Percentiles rank a stretch among this genome's conserved stretches.
phyloP scores from a whole-genome alignment of 805 yeast genomes.

The Saccharomycopsis sp. region DNA sequence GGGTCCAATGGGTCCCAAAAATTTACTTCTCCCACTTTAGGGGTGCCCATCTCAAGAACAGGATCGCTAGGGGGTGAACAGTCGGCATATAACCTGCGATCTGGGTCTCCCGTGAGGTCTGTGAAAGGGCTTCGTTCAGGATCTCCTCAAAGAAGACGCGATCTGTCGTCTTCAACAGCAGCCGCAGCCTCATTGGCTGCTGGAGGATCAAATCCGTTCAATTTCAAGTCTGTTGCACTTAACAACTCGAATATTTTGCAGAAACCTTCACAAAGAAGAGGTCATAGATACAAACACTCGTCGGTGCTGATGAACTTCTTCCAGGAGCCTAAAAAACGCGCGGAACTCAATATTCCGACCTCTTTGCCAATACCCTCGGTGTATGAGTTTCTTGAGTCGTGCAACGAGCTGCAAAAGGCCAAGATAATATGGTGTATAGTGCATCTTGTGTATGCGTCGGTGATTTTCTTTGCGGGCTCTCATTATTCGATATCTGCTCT shows the following conservation, averaged over 20 bases:
- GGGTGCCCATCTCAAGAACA: background rate
- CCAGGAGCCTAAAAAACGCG: conserved; percentile 79
- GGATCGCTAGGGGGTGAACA: background rate
- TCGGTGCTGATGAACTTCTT: conserved; percentile 94
- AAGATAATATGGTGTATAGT: conserved; percentile 51
- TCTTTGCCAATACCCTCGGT: conserved; percentile 40
- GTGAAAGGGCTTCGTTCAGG: background rate
- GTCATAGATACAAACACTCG: conserved; percentile 93
- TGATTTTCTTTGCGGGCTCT: conserved; percentile 56
- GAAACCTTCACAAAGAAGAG: conserved; percentile 74
- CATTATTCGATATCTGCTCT: conserved; percentile 51
- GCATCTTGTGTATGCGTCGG: conserved; percentile 49
- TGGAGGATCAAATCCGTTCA: conserved; percentile 12
- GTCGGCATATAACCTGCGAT: conserved; percentile 4
- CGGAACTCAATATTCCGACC: conserved; percentile 73
- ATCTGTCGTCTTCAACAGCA: conserved; percentile 3
- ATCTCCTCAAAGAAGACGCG: conserved; percentile 10
- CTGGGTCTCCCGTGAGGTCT: conserved; percentile 19
- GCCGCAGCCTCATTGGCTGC: background rate
- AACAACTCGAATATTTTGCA: conserved; percentile 26
- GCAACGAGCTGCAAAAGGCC: conserved; percentile 49
- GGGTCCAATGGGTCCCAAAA: conserved; percentile 7
- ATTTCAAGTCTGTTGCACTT: conserved; percentile 11
- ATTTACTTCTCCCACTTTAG: background rate
- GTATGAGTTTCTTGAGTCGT: conserved; percentile 54